Percentiles rank a stretch among this genome's conserved stretches.
These are phyloP conservation scores for Calocybe cyanea DNA, from an alignment of 768 basidiomycete genomes.

Conservation along the genomic window DNA sequence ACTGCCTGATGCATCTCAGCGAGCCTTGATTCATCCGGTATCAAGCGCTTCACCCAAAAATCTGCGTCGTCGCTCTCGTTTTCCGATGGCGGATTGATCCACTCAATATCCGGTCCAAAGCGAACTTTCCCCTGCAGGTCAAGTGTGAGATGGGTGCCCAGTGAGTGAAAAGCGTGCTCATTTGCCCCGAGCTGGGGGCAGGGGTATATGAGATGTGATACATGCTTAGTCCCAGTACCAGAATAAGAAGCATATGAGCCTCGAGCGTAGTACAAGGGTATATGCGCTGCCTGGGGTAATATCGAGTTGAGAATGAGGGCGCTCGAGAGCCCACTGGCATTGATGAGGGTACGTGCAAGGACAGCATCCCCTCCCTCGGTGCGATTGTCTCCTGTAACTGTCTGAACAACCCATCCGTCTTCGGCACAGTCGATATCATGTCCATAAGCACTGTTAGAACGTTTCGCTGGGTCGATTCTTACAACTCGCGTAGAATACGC, in stretches of 20 bases:
- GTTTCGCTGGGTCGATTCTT: conserved; percentile 66
- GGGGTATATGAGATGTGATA: conserved; percentile 86
- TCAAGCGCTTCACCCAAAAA: conserved; percentile 71
- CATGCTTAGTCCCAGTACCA: conserved; percentile 65
- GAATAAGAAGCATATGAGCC: conserved; percentile 89
- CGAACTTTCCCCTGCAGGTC: conserved; percentile 80
- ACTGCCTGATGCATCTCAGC: conserved; percentile 70
- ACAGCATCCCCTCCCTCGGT: conserved; percentile 52
- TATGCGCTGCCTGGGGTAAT: conserved; percentile 48
- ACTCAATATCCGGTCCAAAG: conserved; percentile 93
- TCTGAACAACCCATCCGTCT: conserved; percentile 88
- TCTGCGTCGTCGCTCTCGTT: conserved; percentile 50
- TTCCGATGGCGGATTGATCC: conserved; percentile 58
- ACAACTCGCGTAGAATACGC: conserved; percentile 81
- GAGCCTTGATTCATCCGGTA: conserved; percentile 58
- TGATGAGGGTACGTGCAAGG: conserved; percentile 73
- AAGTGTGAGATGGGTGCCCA: conserved; percentile 90
- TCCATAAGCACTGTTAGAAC: conserved; percentile 16
- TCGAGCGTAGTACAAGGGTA: conserved; percentile 77
- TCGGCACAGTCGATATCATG: conserved; percentile 30
- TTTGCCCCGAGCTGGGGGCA: conserved; percentile 67
- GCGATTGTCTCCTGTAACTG: conserved; percentile 48
- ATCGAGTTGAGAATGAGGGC: conserved; percentile 69
- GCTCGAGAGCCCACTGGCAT: conserved; percentile 75
- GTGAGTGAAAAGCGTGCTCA: conserved; percentile 68